Conservation (phyloP, 2,329 filamentous ascomycete species). For the Fusarium staphyleae region DNA sequence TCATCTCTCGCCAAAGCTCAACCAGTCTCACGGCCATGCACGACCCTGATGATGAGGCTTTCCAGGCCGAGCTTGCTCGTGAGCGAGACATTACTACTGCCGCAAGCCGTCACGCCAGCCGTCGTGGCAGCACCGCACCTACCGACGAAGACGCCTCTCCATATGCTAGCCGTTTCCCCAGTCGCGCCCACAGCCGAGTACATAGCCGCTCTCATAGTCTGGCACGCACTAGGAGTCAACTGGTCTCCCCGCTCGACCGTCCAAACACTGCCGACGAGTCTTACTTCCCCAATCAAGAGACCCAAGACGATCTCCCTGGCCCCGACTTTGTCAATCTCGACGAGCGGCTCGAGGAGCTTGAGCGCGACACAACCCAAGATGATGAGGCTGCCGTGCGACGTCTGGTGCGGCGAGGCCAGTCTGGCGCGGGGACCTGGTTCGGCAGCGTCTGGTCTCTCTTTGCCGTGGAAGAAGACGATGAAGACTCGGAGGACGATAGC, state of each 20-base stretch:
- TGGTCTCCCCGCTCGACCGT: constrained; percentile 55
- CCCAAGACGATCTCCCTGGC: constrained; percentile 52
- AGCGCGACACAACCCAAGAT: constrained; percentile 57
- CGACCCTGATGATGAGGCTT: constrained; percentile 60
- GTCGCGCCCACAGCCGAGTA: constrained; percentile 47
- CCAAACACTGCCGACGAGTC: constrained; percentile 38
- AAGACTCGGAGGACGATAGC: constrained; percentile 55
- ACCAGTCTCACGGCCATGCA: constrained; percentile 64
- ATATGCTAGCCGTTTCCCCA: constrained; percentile 56
- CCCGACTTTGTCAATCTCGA: constrained; percentile 71
- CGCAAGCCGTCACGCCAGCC: constrained; percentile 56
- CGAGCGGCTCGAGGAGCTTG: constrained; percentile 63
- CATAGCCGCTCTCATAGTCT: constrained; percentile 49
- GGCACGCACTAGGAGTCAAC: constrained; percentile 47
- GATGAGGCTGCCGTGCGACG: constrained; percentile 67
- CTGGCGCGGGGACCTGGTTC: constrained; percentile 65
- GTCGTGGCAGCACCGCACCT: constrained; percentile 53
- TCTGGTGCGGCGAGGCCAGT: constrained; percentile 61
- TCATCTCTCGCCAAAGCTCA: constrained; percentile 69
- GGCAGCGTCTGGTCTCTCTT: constrained; percentile 68
- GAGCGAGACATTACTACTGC: constrained; percentile 52
- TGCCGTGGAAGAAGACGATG: constrained; percentile 66
- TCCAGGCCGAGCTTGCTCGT: constrained; percentile 59
- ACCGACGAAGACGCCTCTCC: constrained; percentile 49
- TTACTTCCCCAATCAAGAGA: constrained; percentile 35